Conservation (phyloP, 2,329 filamentous ascomycete genomes). For the Fusarium camptoceras region DNA sequence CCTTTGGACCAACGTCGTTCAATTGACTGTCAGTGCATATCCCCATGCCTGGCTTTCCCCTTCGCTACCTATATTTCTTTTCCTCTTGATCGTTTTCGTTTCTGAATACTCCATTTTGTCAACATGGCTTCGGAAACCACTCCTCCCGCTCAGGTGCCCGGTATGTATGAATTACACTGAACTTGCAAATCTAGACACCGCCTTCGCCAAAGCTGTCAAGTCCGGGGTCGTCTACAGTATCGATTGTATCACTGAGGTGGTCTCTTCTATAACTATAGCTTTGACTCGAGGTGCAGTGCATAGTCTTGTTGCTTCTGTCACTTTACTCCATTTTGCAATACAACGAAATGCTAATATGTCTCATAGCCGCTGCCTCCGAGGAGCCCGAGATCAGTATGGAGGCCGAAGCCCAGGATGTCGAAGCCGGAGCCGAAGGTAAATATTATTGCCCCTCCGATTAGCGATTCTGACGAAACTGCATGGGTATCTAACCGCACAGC, state of each 20-base stretch:
- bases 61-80: slow-evolving; percentile 32
- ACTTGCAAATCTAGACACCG: slow-evolving; percentile 32
- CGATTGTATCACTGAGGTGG: slow-evolving; percentile 13
- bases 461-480: slow-evolving; percentile 6
- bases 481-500: slow-evolving; percentile 34
- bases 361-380: slow-evolving; percentile 38
- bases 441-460: slow-evolving; percentile 11
- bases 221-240: slow-evolving; percentile 22
- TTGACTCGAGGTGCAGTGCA: background rate
- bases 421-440: slow-evolving; percentile 52
- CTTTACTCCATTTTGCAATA: background rate
- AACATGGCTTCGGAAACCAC: slow-evolving; percentile 52
- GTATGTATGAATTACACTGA: slow-evolving; percentile 37
- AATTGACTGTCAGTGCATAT: slow-evolving; percentile 45
- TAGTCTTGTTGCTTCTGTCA: background rate
- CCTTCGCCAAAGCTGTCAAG: slow-evolving; percentile 36
- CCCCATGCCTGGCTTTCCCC: slow-evolving; percentile 45
- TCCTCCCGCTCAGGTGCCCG: slow-evolving; percentile 45
- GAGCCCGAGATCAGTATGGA: slow-evolving; percentile 45
- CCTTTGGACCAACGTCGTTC: slow-evolving; percentile 41
- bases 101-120: slow-evolving; percentile 34
- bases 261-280: slow-evolving; percentile 11
- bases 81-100: slow-evolving; percentile 28
- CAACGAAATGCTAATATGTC: slow-evolving; percentile 20
- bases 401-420: slow-evolving; percentile 44